phyloP scores from a whole-genome alignment of 1,284 basidiomycete species.

The Ceratobasidium theobromae region DNA sequence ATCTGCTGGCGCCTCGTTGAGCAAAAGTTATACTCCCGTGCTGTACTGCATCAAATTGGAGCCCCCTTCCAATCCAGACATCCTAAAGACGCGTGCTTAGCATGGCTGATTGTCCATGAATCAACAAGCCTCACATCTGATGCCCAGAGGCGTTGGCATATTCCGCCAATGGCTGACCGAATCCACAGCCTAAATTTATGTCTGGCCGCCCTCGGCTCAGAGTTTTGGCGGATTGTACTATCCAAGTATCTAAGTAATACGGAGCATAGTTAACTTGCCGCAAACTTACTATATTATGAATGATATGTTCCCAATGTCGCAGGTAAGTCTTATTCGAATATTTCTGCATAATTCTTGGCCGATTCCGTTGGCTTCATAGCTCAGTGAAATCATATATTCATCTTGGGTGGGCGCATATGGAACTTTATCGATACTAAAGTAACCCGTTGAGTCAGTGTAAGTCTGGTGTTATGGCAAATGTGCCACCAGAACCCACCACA shows the following conservation, averaged over 20 bases:
- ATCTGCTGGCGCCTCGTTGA: background rate
- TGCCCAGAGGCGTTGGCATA: conserved; percentile 29
- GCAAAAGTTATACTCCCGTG: conserved; percentile 21
- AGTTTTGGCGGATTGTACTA: conserved; percentile 15
- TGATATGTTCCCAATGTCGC: conserved; percentile 5
- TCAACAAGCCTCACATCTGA: conserved; percentile 10
- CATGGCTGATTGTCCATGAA: too few relatives aligned
- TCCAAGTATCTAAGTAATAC: background rate
- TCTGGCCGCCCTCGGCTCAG: conserved; percentile 12
- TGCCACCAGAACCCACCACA: background rate
- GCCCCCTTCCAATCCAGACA: conserved; percentile 6
- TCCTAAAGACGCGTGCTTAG: too few relatives aligned
- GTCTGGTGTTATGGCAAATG: background rate
- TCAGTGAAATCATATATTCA: conserved; percentile 10
- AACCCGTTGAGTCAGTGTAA: background rate
- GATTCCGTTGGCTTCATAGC: conserved; percentile 7
- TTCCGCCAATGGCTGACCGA: conserved; percentile 15
- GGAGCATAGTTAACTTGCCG: background rate
- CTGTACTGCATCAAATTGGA: conserved; percentile 14
- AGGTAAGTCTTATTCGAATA: conserved; percentile 8
- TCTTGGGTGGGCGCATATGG: conserved; percentile 12
- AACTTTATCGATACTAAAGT: conserved; percentile 1
- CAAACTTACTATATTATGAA: conserved; percentile 17
- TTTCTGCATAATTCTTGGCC: conserved; percentile 13
- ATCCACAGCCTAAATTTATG: conserved; percentile 29